Evolutionary conservation across 2,329 filamentous ascomycete genomes (phyloP), one percentile per base, ranked within the genome.

Genomic region (Podosphaera aphanis): DNA sequence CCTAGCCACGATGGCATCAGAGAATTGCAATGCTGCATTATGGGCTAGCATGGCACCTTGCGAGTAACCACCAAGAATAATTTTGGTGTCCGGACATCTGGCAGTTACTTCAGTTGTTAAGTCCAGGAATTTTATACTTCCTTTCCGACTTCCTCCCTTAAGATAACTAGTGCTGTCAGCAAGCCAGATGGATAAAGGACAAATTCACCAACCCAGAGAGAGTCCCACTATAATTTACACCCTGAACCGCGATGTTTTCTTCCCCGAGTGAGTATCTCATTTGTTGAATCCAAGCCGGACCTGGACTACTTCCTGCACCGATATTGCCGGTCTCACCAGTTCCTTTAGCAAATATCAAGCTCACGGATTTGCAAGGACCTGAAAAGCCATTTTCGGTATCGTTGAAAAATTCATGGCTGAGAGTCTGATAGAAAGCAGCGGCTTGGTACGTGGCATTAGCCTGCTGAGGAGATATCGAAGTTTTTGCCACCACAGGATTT

Each of bases 311-410:
- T 16, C 46, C 46, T 27, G 23, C 37, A 31, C 44, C 44, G 21
- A 47, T 36, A 31, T 47, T 47, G 7, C 46, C 46, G 1, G 21
- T 23, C 40, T 47, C 46, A 1, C 29, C 31, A 2, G 46, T 47
- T 1, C 46, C 46, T 25, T 43, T 43, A 1, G 46, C 46, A 35
- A 39, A 47, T n/a, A 47, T 23, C 7, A 47, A 35, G 19, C 38
- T 47, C 20, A 47, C 40, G 6, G 33, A 29, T 37, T 44, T 47
- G n/a, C 46, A 47, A 13, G 36, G 36, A 38, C 36, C 36, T 11
- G 29, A 33, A 11, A 33, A 11, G 29, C 29, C 29, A 33, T 33
- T 33, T 33, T 33, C 29, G 1, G 29, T 33, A 11, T 13, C 15
- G 15, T 33, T 33, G 5, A 13, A 11, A 11, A 11, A 33, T n/a